phyloP scores from a whole-genome alignment of 1,284 basidiomycete species.

The Xanthoconium separans region DNA sequence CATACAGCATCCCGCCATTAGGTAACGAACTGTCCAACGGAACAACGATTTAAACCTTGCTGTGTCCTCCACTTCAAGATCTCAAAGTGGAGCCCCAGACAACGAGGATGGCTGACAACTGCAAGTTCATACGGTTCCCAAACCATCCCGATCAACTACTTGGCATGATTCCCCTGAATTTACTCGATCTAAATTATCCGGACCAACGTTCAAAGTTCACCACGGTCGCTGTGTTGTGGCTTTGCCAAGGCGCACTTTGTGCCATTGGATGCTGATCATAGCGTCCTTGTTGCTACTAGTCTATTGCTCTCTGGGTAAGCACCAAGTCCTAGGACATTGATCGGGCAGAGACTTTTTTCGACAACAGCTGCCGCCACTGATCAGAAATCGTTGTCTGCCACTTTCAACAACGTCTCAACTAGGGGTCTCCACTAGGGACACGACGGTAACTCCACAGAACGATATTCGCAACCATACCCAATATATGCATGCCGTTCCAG shows the following conservation, averaged over 20 bases:
- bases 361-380: background rate
- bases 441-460: background rate
- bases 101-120: constrained; percentile 14
- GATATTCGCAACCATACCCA: background rate
- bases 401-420: background rate
- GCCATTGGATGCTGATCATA: constrained; percentile 11
- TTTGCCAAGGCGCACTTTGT: background rate
- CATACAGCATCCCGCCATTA: constrained; percentile 27
- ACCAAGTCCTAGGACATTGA: background rate
- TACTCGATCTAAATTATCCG: constrained; percentile 3
- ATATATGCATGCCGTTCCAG: background rate
- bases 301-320: constrained; percentile 10
- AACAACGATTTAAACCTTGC: constrained; percentile 2
- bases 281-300: constrained; percentile 12
- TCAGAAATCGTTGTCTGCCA: background rate
- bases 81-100: constrained; percentile 2
- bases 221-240: constrained; percentile 3
- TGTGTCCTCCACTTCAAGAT: background rate
- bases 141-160: background rate
- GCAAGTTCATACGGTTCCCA: background rate
- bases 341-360: background rate
- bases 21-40: constrained; percentile 1
- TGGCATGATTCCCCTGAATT: background rate
- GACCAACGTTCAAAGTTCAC: background rate
- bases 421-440: too few relatives aligned